Evolutionary conservation across 2,329 filamentous ascomycete genomes (phyloP).

Genomic region (Phialophora chinensis): DNA sequence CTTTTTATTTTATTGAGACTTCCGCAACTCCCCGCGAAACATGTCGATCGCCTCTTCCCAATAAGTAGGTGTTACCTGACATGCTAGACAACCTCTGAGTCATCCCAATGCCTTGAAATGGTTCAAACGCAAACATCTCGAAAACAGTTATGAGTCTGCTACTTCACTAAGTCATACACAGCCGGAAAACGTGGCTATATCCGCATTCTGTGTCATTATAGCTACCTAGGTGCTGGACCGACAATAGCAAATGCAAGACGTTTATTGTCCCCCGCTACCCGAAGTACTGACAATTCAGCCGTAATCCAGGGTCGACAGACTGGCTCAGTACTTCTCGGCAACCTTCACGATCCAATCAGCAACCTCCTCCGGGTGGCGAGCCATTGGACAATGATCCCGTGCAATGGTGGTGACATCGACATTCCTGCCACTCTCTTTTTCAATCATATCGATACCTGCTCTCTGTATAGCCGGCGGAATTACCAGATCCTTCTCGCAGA

Average conservation of each 20-base stretch:
- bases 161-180: not conserved
- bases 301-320: not conserved
- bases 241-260: not conserved
- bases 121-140: not conserved
- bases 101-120: not conserved
- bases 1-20: constrained; percentile 40
- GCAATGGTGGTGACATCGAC: constrained; percentile 45
- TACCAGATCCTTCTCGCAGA: constrained; percentile 43
- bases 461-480: constrained; percentile 43
- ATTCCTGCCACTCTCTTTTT: constrained; percentile 42
- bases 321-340: constrained; percentile 13
- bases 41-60: not conserved
- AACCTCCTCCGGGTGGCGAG: constrained; percentile 38
- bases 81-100: not conserved
- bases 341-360: constrained; percentile 32
- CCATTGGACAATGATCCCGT: constrained; percentile 43
- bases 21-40: not conserved
- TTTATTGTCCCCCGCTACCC: not conserved
- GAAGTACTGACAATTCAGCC: not conserved
- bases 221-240: not conserved
- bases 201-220: not conserved
- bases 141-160: not conserved
- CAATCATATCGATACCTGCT: constrained; percentile 43
- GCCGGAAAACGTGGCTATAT: not conserved
- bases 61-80: not conserved